Evolutionary conservation across 208 protist genomes (phyloP).

Genomic region (Trypanosoma conorhini): DNA sequence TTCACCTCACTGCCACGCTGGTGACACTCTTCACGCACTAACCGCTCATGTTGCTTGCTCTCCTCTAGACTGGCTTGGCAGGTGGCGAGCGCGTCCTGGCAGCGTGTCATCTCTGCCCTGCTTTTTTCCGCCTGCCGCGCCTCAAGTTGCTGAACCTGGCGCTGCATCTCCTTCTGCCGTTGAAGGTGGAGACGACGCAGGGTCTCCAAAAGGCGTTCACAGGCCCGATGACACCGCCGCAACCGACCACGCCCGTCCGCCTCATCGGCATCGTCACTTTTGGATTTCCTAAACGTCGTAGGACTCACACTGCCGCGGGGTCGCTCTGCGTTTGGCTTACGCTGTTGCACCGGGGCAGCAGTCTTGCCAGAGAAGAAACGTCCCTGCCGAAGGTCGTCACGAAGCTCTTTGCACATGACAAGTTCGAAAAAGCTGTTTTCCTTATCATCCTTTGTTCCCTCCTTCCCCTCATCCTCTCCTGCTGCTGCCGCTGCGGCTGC

Average conservation of each 20-base stretch:
- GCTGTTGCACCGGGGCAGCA: not conserved
- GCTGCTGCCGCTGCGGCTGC: not conserved
- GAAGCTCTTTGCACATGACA: slow-evolving; percentile 9
- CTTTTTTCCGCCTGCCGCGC: slow-evolving; percentile 4
- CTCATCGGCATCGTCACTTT: not conserved
- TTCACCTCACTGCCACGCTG: slow-evolving; percentile 23
- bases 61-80: slow-evolving; percentile 33
- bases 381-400: slow-evolving; percentile 5
- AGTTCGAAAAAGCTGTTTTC: slow-evolving; percentile 15
- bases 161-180: slow-evolving; percentile 6
- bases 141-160: slow-evolving; percentile 1
- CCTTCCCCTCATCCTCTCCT: slow-evolving; percentile 6
- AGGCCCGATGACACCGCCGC: slow-evolving; percentile 10
- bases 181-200: slow-evolving; percentile 14
- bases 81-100: slow-evolving; percentile 29
- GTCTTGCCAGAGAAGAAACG: not conserved
- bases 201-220: slow-evolving; percentile 16
- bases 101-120: slow-evolving; percentile 12
- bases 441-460: slow-evolving; percentile 18
- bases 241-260: slow-evolving; percentile 8
- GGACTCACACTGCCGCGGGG: not conserved
- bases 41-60: slow-evolving; percentile 6
- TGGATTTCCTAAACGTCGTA: not conserved
- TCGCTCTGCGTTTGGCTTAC: not conserved
- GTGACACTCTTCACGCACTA: slow-evolving; percentile 6